Conservation (phyloP, 176 grass and related monocot genomes). For the Cymbopogon citratus region DNA sequence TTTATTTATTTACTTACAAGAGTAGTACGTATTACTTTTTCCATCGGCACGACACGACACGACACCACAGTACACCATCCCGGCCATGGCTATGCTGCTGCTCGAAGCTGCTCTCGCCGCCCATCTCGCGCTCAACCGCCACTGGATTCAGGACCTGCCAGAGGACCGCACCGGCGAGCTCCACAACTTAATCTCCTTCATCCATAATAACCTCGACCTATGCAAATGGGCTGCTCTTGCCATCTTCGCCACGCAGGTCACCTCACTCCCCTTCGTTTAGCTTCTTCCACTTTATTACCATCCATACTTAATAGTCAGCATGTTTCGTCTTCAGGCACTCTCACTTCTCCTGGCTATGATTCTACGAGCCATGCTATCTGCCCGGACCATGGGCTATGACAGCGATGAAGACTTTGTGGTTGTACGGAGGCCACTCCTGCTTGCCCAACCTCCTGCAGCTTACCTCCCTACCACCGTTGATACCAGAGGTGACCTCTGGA, state of each 20-base stretch:
- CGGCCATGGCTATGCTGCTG: constrained; percentile 30
- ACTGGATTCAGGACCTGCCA: constrained; percentile 34
- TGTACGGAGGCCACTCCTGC: constrained; percentile 70
- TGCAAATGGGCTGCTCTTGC: constrained; percentile 54
- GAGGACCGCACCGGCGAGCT: constrained; percentile 74
- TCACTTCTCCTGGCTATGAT: constrained; percentile 70
- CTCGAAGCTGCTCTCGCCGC: constrained; percentile 45
- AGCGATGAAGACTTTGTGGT: constrained; percentile 93
- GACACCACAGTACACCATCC: constrained; percentile 50
- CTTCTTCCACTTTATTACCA: not conserved
- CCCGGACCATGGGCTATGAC: constrained; percentile 48
- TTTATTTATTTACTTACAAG: too few species aligned
- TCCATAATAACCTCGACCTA: constrained; percentile 61
- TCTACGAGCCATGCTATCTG: constrained; percentile 49
- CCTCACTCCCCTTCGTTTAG: too few species aligned
- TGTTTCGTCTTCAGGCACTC: constrained; percentile 43
- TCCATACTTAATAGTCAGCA: not conserved
- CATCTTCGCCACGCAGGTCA: constrained; percentile 60
- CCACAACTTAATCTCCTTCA: constrained; percentile 52
- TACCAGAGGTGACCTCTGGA: constrained; percentile 53
- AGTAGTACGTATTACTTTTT: too few species aligned
- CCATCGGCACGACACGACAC: too few species aligned
- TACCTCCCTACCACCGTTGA: constrained; percentile 48
- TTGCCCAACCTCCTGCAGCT: constrained; percentile 45
- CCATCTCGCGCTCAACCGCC: constrained; percentile 47